Conservation (phyloP, 1,284 basidiomycete genomes). For the Bjerkandera adusta region DNA sequence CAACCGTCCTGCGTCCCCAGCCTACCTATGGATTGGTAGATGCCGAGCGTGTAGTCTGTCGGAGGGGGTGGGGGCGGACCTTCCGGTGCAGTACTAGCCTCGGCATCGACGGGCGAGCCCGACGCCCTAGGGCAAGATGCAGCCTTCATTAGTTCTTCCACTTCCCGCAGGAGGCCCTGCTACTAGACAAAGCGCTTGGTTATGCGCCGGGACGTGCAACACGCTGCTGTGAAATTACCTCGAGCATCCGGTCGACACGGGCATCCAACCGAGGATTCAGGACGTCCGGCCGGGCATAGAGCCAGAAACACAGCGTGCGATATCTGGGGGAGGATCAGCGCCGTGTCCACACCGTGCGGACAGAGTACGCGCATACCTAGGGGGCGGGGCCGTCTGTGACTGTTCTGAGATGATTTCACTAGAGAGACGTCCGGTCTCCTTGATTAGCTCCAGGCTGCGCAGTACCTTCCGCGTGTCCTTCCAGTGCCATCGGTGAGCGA, state of each 20-base stretch:
- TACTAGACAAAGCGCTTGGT: conserved; percentile 31
- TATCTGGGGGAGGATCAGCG: conserved; percentile 51
- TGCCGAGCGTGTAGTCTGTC: conserved; percentile 73
- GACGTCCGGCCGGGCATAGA: conserved; percentile 73
- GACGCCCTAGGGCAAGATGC: conserved; percentile 20
- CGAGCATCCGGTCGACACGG: conserved; percentile 89
- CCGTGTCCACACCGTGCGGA: not conserved
- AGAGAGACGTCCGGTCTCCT: conserved; percentile 63
- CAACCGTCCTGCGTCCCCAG: conserved; percentile 2
- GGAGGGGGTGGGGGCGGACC: too few species aligned
- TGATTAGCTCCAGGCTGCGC: conserved; percentile 79
- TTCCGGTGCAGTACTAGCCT: too few species aligned
- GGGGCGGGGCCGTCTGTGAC: conserved; percentile 41
- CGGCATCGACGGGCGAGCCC: not conserved
- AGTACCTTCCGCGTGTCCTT: conserved; percentile 89
- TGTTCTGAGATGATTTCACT: conserved; percentile 74
- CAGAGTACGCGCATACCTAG: conserved; percentile 41
- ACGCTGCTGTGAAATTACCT: conserved; percentile 42
- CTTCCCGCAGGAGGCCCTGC: conserved; percentile 86
- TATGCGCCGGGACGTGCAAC: conserved; percentile 1
- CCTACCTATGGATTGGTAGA: conserved; percentile 93
- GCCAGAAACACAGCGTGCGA: conserved; percentile 87
- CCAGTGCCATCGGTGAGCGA: conserved; percentile 94
- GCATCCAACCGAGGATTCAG: conserved; percentile 73
- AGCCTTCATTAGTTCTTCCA: conserved; percentile 50